Conservation (phyloP, 2,329 filamentous ascomycete species). For the Neopestalotiopsis clavispora region DNA sequence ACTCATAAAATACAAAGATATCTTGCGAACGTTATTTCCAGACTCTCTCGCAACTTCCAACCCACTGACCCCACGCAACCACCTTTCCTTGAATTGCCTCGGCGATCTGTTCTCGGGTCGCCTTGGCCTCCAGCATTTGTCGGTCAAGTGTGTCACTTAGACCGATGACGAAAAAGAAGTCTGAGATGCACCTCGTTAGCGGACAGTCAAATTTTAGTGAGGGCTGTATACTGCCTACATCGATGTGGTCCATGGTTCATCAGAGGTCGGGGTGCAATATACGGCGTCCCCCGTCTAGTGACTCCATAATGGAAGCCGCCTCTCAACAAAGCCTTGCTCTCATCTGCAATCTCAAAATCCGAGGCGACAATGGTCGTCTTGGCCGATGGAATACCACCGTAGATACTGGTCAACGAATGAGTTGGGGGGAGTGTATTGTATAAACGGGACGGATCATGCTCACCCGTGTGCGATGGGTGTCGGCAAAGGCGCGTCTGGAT, state of each 20-base stretch:
- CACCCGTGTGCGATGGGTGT: constrained; percentile 51
- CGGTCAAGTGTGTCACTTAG: constrained; percentile 48
- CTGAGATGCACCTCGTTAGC: constrained; percentile 26
- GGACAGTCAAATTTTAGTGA: background rate
- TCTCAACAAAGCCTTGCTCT: constrained; percentile 35
- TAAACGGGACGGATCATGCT: constrained; percentile 19
- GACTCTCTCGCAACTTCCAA: constrained; percentile 48
- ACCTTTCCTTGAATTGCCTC: constrained; percentile 52
- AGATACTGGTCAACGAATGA: constrained; percentile 35
- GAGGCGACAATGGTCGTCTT: constrained; percentile 37
- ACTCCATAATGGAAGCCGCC: constrained; percentile 53
- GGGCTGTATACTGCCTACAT: constrained; percentile 37
- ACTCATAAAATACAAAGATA: background rate
- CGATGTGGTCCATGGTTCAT: constrained; percentile 56
- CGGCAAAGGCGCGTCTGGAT: constrained; percentile 51
- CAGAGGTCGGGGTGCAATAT: constrained; percentile 50
- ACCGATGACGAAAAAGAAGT: constrained; percentile 55
- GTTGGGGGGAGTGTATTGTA: background rate
- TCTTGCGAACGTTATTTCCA: constrained; percentile 28
- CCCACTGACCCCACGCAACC: constrained; percentile 54
- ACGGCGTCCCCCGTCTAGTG: constrained; percentile 45
- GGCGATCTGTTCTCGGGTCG: constrained; percentile 47
- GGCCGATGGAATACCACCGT: constrained; percentile 42
- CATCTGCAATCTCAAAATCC: constrained; percentile 43
- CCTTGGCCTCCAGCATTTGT: constrained; percentile 39